Evolutionary conservation across 176 grass and related monocot species (phyloP).

Genomic region (Aegilops longissima): DNA sequence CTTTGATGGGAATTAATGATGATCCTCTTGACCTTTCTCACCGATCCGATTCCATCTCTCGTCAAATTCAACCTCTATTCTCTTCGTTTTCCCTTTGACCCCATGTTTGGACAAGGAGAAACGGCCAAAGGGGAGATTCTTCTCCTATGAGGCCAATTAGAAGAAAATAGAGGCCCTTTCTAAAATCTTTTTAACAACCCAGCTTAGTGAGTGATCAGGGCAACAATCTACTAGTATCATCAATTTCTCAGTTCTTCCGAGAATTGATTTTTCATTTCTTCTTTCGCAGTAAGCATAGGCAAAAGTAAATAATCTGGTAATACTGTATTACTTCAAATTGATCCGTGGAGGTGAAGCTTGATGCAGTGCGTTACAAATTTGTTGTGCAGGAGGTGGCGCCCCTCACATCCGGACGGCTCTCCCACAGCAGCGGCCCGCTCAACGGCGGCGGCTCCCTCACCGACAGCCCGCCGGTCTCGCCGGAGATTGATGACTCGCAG

Average conservation of each 20-base stretch:
- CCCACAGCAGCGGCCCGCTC: constrained; percentile 95
- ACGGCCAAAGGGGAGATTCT: constrained; percentile 52
- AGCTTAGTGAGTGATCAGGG: constrained; percentile 22
- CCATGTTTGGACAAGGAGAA: constrained; percentile 41
- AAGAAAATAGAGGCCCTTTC: not conserved
- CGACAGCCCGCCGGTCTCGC: constrained; percentile 96
- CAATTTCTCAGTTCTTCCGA: not conserved
- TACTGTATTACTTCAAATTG: not conserved
- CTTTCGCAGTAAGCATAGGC: not conserved
- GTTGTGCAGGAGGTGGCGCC: constrained; percentile 70
- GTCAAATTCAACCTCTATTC: not conserved
- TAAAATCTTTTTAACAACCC: not conserved
- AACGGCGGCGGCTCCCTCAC: constrained; percentile 90
- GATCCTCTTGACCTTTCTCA: not conserved
- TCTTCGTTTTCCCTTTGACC: constrained; percentile 19
- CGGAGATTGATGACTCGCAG: constrained; percentile 96
- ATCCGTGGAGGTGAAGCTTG: not conserved
- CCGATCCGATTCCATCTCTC: not conserved
- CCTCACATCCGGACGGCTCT: constrained; percentile 87
- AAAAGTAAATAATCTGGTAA: not conserved
- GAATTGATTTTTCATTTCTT: not conserved
- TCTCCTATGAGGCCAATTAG: not conserved
- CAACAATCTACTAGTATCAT: not conserved
- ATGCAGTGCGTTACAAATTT: not conserved
- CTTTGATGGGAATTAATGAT: not conserved